Conservation (phyloP, 306 rosid genomes). For the Sicyos edulis region DNA sequence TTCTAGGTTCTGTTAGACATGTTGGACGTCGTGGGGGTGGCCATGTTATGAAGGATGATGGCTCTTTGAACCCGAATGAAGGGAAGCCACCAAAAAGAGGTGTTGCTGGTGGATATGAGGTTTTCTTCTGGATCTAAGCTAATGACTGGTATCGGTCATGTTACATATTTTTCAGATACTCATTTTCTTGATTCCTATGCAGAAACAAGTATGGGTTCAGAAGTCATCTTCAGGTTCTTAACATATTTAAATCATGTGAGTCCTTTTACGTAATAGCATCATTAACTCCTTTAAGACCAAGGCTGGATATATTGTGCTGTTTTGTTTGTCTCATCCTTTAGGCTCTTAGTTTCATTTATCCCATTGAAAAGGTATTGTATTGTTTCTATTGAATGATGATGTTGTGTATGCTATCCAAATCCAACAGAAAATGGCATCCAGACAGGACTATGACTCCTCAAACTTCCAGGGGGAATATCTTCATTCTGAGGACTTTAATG, state of each 20-base stretch:
- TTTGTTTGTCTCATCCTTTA: background rate
- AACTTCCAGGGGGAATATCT: conserved; percentile 44
- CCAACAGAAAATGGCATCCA: conserved; percentile 46
- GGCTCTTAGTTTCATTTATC: background rate
- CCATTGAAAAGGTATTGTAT: background rate
- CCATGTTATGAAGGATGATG: conserved; percentile 55
- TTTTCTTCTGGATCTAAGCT: conserved; percentile 26
- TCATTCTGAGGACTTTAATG: conserved; percentile 43
- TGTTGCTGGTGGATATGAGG: conserved; percentile 59
- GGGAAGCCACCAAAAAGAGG: conserved; percentile 72
- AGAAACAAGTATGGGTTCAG: conserved; percentile 99
- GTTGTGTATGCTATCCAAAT: conserved; percentile 19
- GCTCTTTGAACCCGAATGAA: conserved; percentile 45
- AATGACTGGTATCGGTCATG: background rate
- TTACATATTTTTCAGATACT: conserved; percentile 17
- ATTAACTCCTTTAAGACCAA: background rate
- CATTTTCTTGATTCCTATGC: conserved; percentile 35
- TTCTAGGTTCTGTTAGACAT: conserved; percentile 58
- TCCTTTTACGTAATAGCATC: conserved; percentile 7
- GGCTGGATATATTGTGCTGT: background rate
- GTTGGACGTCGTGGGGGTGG: conserved; percentile 63
- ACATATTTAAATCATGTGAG: conserved; percentile 42
- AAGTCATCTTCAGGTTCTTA: conserved; percentile 83
- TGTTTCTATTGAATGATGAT: background rate
- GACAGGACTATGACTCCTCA: conserved; percentile 40